Conservation (phyloP, 2,329 filamentous ascomycete genomes). For the Fusarium kyushuense region DNA sequence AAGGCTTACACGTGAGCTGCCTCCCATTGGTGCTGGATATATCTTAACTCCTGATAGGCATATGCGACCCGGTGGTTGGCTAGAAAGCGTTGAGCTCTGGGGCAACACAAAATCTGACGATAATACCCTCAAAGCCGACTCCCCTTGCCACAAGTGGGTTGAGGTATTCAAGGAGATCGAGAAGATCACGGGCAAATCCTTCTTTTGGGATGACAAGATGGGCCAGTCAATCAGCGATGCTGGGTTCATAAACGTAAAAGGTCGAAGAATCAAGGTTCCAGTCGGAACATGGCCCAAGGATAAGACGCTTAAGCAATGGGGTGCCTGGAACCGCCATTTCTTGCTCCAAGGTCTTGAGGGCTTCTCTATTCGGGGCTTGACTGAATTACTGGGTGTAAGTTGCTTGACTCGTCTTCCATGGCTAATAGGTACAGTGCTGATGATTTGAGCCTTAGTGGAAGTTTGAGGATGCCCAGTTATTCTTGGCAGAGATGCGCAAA, state of each 20-base stretch:
- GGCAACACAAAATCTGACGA: conserved; percentile 45
- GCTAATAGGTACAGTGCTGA: rapidly evolving
- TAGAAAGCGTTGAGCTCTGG: conserved; percentile 41
- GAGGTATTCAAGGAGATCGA: conserved; percentile 21
- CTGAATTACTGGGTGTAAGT: conserved; percentile 18
- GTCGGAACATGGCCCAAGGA: conserved; percentile 33
- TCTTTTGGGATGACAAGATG: conserved; percentile 27
- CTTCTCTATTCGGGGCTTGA: conserved; percentile 29
- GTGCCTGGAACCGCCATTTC: conserved; percentile 34
- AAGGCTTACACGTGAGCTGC: conserved; percentile 59
- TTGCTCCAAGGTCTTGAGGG: conserved; percentile 23
- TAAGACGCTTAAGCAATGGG: conserved; percentile 32
- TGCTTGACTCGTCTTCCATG: rapidly evolving
- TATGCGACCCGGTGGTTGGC: conserved; percentile 35
- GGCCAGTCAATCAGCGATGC: conserved; percentile 11
- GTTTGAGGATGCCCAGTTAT: conserved; percentile 16
- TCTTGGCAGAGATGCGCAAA: conserved; percentile 19
- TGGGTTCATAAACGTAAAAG: conserved; percentile 8
- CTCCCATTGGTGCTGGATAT: conserved; percentile 47
- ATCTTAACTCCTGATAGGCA: conserved; percentile 38
- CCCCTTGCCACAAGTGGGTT: conserved; percentile 22
- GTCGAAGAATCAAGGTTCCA: conserved; percentile 15
- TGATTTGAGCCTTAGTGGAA: conserved; percentile 1
- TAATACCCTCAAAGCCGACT: conserved; percentile 16
- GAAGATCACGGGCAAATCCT: conserved; percentile 18